A percentile compares a stretch with the other conserved stretches of the same genome.
Evolutionary conservation across 2,329 filamentous ascomycete species (phyloP).

Genomic region (Stagonosporopsis cucurbitacearum): DNA sequence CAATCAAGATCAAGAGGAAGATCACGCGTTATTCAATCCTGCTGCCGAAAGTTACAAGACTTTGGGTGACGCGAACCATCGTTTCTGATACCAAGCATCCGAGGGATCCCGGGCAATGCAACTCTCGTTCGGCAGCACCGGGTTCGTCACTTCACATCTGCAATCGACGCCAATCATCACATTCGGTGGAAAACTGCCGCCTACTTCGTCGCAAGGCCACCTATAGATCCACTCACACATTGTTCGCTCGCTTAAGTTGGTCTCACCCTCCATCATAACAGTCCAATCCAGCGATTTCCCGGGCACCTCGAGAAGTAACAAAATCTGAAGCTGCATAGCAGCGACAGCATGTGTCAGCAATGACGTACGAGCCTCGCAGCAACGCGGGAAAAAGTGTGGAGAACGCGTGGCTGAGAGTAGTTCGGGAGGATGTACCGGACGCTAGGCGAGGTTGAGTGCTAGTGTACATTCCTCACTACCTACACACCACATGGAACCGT

Average conservation of each 20-base stretch:
- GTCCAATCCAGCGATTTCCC: neutral
- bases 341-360: slow-evolving; percentile 2
- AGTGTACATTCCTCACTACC: neutral
- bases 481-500: neutral
- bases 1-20: neutral
- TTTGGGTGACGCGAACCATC: slow-evolving; percentile 16
- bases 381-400: neutral
- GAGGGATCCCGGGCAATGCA: slow-evolving; percentile 24
- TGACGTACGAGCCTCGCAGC: slow-evolving; percentile 8
- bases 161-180: neutral
- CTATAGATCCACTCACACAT: neutral
- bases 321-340: neutral
- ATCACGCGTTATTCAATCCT: neutral
- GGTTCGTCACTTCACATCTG: neutral
- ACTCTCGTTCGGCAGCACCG: slow-evolving; percentile 3
- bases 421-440: slow-evolving; percentile 12
- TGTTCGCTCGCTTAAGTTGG: neutral
- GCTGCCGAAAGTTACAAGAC: neutral
- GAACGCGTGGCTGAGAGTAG: slow-evolving; percentile 1
- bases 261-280: neutral
- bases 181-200: neutral
- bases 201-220: neutral
- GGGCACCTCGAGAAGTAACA: neutral
- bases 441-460: slow-evolving; percentile 1
- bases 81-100: slow-evolving; percentile 27